Conservation (phyloP, 495 filamentous ascomycete species). For the Daldinia caldariorum region DNA sequence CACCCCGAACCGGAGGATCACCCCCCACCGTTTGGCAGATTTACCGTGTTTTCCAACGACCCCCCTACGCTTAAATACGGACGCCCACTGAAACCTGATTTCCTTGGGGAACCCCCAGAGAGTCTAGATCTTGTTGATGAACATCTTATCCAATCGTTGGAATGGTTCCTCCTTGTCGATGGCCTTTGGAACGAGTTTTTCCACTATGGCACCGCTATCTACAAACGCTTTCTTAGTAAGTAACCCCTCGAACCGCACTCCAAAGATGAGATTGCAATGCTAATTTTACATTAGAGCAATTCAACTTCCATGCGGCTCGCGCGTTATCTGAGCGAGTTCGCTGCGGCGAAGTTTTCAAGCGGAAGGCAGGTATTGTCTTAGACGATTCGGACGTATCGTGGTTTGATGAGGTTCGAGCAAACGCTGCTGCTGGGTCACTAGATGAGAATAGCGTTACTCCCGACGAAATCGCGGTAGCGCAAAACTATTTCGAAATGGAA, state of each 20-base stretch:
- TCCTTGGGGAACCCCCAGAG: constrained; percentile 70
- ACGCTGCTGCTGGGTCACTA: constrained; percentile 49
- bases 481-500: constrained; percentile 78
- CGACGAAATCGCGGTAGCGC: constrained; percentile 60
- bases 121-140: constrained; percentile 66
- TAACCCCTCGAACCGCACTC: constrained; percentile 11
- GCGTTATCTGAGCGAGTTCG: constrained; percentile 63
- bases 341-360: constrained; percentile 54
- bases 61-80: constrained; percentile 58
- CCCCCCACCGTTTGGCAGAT: constrained; percentile 50
- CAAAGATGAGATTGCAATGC: constrained; percentile 37
- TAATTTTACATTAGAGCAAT: constrained; percentile 53
- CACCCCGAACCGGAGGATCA: constrained; percentile 30
- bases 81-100: constrained; percentile 65
- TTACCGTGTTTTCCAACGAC: constrained; percentile 61
- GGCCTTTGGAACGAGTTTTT: constrained; percentile 78
- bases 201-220: constrained; percentile 69
- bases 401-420: constrained; percentile 55
- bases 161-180: constrained; percentile 83
- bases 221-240: constrained; percentile 79
- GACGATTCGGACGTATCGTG: constrained; percentile 51
- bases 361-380: constrained; percentile 48
- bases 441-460: constrained; percentile 47
- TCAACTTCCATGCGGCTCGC: constrained; percentile 72
- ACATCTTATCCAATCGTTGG: constrained; percentile 77